phyloP scores from a whole-genome alignment of 768 basidiomycete species.

The Tulasnella sp. region DNA sequence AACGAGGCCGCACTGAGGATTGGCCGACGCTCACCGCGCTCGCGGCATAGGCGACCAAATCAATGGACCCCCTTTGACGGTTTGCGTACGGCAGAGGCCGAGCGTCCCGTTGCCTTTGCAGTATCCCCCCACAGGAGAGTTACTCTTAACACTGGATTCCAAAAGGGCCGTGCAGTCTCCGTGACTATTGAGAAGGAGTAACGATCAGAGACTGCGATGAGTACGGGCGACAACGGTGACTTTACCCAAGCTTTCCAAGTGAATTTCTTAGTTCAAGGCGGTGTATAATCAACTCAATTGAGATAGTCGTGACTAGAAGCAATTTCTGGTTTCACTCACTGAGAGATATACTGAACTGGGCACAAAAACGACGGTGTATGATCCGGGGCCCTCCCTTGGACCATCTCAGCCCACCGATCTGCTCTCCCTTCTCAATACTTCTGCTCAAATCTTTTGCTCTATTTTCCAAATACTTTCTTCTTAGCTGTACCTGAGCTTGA shows the following conservation, averaged over 20 bases:
- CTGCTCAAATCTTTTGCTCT: background rate
- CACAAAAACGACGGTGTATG: background rate
- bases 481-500: background rate
- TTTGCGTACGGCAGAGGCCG: background rate
- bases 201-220: background rate
- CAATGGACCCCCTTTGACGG: background rate
- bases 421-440: background rate
- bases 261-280: background rate
- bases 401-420: slow-evolving; percentile 5
- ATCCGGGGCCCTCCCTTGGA: background rate
- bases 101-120: background rate
- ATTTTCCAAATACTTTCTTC: background rate
- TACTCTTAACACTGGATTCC: background rate
- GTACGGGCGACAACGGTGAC: background rate
- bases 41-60: background rate
- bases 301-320: background rate
- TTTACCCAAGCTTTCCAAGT: background rate
- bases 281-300: too few species aligned
- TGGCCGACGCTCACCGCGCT: background rate
- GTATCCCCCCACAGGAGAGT: background rate
- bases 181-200: background rate
- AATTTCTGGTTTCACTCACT: background rate
- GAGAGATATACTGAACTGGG: background rate
- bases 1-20: too few species aligned
- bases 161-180: background rate